Conservation (phyloP, 768 basidiomycete genomes). For the Favolaschia claudopus region DNA sequence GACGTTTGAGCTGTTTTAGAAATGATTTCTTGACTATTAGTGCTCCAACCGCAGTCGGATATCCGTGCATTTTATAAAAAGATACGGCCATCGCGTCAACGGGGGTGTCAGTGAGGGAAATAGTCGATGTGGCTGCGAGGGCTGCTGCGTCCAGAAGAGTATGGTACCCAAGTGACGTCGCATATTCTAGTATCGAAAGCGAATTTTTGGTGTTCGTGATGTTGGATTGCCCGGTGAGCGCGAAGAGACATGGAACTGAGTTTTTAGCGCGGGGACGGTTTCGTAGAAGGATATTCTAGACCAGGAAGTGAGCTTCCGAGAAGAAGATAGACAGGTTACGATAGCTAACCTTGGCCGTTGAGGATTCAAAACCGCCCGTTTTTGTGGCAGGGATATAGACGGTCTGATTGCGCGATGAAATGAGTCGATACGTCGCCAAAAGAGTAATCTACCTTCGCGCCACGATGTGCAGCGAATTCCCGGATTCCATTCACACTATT, state of each 20-base stretch:
- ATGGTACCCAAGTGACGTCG: slow-evolving; percentile 72
- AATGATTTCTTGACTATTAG: slow-evolving; percentile 78
- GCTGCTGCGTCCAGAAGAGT: slow-evolving; percentile 87
- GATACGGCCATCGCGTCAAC: slow-evolving; percentile 86
- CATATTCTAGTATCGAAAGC: slow-evolving; percentile 69
- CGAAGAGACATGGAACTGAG: slow-evolving; percentile 67
- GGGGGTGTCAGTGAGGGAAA: slow-evolving; percentile 69
- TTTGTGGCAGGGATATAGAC: slow-evolving; percentile 71
- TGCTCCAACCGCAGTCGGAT: slow-evolving; percentile 85
- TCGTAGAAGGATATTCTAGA: slow-evolving; percentile 61
- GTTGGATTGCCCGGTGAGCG: slow-evolving; percentile 83
- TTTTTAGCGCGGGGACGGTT: slow-evolving; percentile 55
- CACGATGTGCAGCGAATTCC: slow-evolving; percentile 66
- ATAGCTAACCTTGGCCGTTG: slow-evolving; percentile 63
- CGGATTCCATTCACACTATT: slow-evolving; percentile 87
- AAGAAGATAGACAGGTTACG: slow-evolving; percentile 24
- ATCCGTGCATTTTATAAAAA: slow-evolving; percentile 93
- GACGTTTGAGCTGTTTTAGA: slow-evolving; percentile 64
- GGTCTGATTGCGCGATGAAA: no score
- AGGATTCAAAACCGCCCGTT: slow-evolving; percentile 68
- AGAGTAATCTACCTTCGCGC: slow-evolving; percentile 65
- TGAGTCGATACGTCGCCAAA: no score
- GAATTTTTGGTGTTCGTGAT: slow-evolving; percentile 79
- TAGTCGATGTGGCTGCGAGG: slow-evolving; percentile 72
- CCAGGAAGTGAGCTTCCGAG: slow-evolving; percentile 35